Percentiles rank a stretch among this genome's conserved stretches.
Conservation (phyloP, 352 stramenopile species). For the Phytophthora pseudosyringae region DNA sequence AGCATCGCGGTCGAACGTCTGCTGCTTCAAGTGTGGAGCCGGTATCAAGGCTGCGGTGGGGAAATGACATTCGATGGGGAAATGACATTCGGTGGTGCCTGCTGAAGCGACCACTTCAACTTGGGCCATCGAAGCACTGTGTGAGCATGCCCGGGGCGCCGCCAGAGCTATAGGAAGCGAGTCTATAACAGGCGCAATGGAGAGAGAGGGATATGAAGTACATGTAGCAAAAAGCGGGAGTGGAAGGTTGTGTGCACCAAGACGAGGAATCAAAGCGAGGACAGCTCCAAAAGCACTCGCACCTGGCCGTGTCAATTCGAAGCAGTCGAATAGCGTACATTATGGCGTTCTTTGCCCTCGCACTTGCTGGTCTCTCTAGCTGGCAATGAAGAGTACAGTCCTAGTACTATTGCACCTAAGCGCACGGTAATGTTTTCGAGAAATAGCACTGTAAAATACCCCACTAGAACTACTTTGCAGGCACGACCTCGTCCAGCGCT, state of each 20-base stretch:
- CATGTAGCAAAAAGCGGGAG: too few relatives aligned
- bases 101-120: background rate
- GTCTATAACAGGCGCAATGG: too few relatives aligned
- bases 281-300: too few relatives aligned
- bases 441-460: slow-evolving; percentile 6
- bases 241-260: too few relatives aligned
- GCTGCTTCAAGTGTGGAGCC: slow-evolving; percentile 38
- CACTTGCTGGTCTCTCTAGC: too few relatives aligned
- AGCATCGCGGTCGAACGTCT: slow-evolving; percentile 20
- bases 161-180: too few relatives aligned
- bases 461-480: slow-evolving; percentile 27
- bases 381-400: too few relatives aligned
- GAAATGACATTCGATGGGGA: slow-evolving; percentile 15
- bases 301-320: background rate
- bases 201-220: too few relatives aligned
- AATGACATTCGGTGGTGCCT: background rate
- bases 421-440: background rate
- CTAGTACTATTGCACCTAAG: too few relatives aligned
- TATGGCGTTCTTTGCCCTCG: background rate
- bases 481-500: slow-evolving; percentile 63
- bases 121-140: background rate
- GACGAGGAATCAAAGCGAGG: too few relatives aligned
- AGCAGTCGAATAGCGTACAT: background rate
- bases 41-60: slow-evolving; percentile 10
- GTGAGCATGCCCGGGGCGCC: too few relatives aligned